A percentile compares a stretch with the other conserved stretches of the same genome.
phyloP scores from a whole-genome alignment of 179 eudicot species.

The Heliamphora ciliata region DNA sequence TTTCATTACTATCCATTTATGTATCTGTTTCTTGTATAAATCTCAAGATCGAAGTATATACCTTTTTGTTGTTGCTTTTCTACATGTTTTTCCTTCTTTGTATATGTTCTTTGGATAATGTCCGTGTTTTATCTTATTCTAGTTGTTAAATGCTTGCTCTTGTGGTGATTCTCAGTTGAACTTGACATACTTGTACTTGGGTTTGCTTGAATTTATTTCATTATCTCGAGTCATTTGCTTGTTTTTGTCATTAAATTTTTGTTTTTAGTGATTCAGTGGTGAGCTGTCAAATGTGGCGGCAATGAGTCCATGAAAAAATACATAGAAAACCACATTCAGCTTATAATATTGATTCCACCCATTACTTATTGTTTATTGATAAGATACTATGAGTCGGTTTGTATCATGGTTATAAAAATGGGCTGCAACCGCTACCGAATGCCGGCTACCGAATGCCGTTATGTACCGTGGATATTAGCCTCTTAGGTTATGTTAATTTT shows the following conservation, averaged over 20 bases:
- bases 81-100: not conserved
- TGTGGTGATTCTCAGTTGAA: not conserved
- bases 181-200: not conserved
- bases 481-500: too few species aligned
- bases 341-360: not conserved
- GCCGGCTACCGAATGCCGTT: too few species aligned
- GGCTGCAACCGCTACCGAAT: too few species aligned
- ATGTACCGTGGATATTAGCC: too few species aligned
- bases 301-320: not conserved
- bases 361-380: not conserved
- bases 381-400: too few species aligned
- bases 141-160: not conserved
- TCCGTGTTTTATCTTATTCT: not conserved
- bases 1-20: not conserved
- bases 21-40: not conserved
- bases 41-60: not conserved
- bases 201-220: not conserved
- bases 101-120: not conserved
- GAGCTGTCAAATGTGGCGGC: not conserved
- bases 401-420: too few species aligned
- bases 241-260: not conserved
- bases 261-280: not conserved
- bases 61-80: not conserved
- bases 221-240: not conserved
- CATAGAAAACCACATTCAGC: not conserved